A percentile compares a stretch with the other conserved stretches of the same genome.
Evolutionary conservation across 257 asterid genomes (phyloP).

Genomic region (Penstemon barbatus): DNA sequence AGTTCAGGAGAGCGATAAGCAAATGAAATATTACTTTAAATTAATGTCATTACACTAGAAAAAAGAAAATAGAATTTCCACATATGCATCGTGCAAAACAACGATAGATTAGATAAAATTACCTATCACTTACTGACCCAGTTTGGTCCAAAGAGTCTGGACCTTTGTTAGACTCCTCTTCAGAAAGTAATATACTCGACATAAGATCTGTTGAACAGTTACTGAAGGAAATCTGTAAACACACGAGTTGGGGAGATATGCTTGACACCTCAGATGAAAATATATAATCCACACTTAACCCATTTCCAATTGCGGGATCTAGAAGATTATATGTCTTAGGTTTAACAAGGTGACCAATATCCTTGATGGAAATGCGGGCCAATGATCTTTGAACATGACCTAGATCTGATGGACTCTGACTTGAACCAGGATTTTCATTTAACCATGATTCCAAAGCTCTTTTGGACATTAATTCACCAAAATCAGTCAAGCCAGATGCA

Average conservation of each 20-base stretch:
- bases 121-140: slow-evolving; percentile 54
- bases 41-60: not conserved
- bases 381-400: slow-evolving; percentile 52
- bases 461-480: slow-evolving; percentile 73
- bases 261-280: slow-evolving; percentile 75
- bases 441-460: slow-evolving; percentile 89
- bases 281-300: slow-evolving; percentile 67
- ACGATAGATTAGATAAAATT: slow-evolving; percentile 26
- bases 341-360: slow-evolving; percentile 65
- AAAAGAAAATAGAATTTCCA: slow-evolving; percentile 14
- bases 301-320: slow-evolving; percentile 83
- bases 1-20: slow-evolving; percentile 22
- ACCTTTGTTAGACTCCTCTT: slow-evolving; percentile 53
- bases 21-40: not conserved
- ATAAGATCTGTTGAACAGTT: slow-evolving; percentile 68
- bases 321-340: slow-evolving; percentile 65
- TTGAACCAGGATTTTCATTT: slow-evolving; percentile 65
- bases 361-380: slow-evolving; percentile 88
- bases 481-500: slow-evolving; percentile 49
- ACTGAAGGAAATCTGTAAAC: slow-evolving; percentile 64
- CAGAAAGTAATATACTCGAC: slow-evolving; percentile 60
- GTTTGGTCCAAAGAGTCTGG: slow-evolving; percentile 60
- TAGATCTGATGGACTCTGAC: slow-evolving; percentile 45
- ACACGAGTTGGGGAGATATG: slow-evolving; percentile 58
- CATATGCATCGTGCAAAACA: slow-evolving; percentile 4